phyloP scores from a whole-genome alignment of 495 filamentous ascomycete species.

The Aspergillus wentii region DNA sequence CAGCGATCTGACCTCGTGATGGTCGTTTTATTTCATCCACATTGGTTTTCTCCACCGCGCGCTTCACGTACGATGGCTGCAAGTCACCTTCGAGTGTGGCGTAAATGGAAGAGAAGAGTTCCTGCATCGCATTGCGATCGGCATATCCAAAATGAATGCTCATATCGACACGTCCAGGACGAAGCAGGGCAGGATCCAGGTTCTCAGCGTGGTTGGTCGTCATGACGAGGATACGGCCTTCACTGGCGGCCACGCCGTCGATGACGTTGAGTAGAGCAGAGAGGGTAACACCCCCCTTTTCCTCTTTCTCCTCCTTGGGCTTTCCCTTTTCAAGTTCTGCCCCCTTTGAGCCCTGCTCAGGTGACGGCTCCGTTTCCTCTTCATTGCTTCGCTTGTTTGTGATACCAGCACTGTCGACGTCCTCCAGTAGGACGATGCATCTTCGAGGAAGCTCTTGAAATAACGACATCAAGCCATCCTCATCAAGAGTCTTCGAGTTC shows the following conservation, averaged over 20 bases:
- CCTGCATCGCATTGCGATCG: conserved; percentile 52
- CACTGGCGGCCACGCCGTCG: conserved; percentile 72
- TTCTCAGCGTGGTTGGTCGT: conserved; percentile 77
- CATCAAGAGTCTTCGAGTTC: conserved; percentile 39
- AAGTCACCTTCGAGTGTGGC: conserved; percentile 26
- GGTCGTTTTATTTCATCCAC: conserved; percentile 3
- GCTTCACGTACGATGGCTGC: conserved; percentile 5
- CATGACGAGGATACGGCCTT: conserved; percentile 79
- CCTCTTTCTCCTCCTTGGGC: too few relatives aligned
- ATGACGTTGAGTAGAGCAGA: conserved; percentile 76
- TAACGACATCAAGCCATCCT: conserved; percentile 64
- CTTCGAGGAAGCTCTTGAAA: conserved; percentile 53
- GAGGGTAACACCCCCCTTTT: conserved; percentile 55
- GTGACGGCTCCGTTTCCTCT: conserved; percentile 2
- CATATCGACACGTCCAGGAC: conserved; percentile 75
- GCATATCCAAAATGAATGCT: conserved; percentile 65
- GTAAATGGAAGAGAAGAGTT: conserved; percentile 73
- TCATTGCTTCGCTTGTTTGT: conserved; percentile 50
- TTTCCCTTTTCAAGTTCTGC: conserved; percentile 10
- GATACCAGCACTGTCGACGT: conserved; percentile 49
- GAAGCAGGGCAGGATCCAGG: conserved; percentile 70
- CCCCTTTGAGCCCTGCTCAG: too few relatives aligned
- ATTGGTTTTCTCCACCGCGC: neutral
- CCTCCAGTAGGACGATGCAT: conserved; percentile 46
- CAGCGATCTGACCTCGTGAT: conserved; percentile 22